Base-by-base conservation (phyloP, 345 rosid genomes). In the Stellera chamaejasme region DNA sequence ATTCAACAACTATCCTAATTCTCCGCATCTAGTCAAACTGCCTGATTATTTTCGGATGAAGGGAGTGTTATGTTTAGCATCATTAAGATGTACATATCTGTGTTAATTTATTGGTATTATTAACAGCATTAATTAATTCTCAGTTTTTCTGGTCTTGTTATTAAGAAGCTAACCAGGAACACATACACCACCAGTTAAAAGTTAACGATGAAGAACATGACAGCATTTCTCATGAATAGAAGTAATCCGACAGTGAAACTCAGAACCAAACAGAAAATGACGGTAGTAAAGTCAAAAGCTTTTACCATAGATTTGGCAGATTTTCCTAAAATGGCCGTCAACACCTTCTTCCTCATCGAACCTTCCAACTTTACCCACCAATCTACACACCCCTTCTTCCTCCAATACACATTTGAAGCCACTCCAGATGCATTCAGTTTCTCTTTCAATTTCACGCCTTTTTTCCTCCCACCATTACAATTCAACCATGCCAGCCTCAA, bases 401-500 rank as follows among this genome's bases (percentile, higher is more conserved):
- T 88, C 95, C 96, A 92, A 67, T 76, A 92, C 48, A 81, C 73
- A 77, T 88, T 92, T 0, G 84, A 82, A 2, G 90, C 79, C 32
- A 64, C 58, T 28, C 90, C 77, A 0, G 88, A 78, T 16, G 76
- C 82, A 10, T 52, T 70, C 60, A 82, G 23, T 74, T 81, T 92
- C 72, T 92, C 95, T 66, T 82, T 92, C 75, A 92, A 63, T 69
- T 81, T 88, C 68, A 81, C 75, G 54, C 96, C 90, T 77, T 83
- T 72, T 69, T 75, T 85, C 78, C 79, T 92, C 27, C 79, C 87
- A 64, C 55, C 70, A 64, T 59, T 66, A 66, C 75, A 73, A 64
- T 78, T 88, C 73, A 88, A 36, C 98, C 98, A 92, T 25, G 95
- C 90, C 62, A 92, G 55, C 74, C 98, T 88, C 83, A 92, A 54